A percentile compares a stretch with the other conserved stretches of the same genome.
Conservation (phyloP, 2,329 filamentous ascomycete species). For the Pseudonectria foliicola region DNA sequence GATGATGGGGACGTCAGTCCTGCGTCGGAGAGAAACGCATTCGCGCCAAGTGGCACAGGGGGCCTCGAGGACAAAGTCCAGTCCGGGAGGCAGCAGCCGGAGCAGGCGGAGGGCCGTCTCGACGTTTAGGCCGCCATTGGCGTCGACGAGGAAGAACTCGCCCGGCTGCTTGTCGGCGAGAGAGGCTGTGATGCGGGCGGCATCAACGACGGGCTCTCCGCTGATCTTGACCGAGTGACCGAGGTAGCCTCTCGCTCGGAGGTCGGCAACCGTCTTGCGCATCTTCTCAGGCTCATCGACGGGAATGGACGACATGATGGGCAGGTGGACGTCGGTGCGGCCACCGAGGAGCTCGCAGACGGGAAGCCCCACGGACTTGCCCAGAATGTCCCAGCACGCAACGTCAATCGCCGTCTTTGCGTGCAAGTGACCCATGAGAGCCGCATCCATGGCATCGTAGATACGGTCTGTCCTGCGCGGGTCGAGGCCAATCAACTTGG, state of each 20-base stretch:
- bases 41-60: conserved; percentile 12
- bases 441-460: conserved; percentile 13
- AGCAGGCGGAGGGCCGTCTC: conserved; percentile 12
- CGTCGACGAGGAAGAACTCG: conserved; percentile 15
- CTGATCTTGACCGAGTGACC: conserved; percentile 13
- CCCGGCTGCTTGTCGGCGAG: conserved; percentile 9
- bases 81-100: conserved; percentile 8
- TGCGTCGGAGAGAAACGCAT: conserved; percentile 7
- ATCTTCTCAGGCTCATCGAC: conserved; percentile 11
- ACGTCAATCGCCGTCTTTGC: conserved; percentile 13
- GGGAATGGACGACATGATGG: conserved; percentile 14
- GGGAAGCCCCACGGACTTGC: conserved; percentile 12
- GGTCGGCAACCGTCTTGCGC: conserved; percentile 7
- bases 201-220: conserved; percentile 7
- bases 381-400: conserved; percentile 15
- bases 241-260: conserved; percentile 8
- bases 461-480: conserved; percentile 11
- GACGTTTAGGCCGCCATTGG: conserved; percentile 12
- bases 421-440: conserved; percentile 10
- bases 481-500: conserved; percentile 10
- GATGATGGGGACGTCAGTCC: conserved; percentile 10
- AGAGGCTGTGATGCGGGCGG: conserved; percentile 9
- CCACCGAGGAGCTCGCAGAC: conserved; percentile 15
- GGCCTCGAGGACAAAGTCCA: conserved; percentile 16
- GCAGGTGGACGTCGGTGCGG: conserved; percentile 7